Evolutionary conservation across 2,329 filamentous ascomycete species (phyloP), one percentile per base, ranked within the genome.

Genomic region (Apiospora kogelbergensis): DNA sequence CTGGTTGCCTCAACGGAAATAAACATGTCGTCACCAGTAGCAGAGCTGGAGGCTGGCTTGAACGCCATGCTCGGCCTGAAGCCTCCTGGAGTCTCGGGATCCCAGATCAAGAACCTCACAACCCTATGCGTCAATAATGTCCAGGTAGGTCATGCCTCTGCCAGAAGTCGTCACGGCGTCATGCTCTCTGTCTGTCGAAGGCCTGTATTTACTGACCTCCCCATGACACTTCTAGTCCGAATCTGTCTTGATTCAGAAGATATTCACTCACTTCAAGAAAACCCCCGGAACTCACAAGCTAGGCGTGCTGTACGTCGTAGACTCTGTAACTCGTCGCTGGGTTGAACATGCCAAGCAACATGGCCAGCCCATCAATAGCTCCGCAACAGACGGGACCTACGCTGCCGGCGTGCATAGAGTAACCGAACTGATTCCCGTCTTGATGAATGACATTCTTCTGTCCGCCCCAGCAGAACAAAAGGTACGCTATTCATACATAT

Each of bases 321-420:
- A 99, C 88, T 97, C 95, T 86, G 95, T 99, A 89, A 95, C 95
- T 81, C 94, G 96, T 83, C 95, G 97, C 85, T 99, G 96, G 95
- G 90, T 97, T 85, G 95, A 98, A 81, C 93, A 94, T 83, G 95
- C 96, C 78, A 96, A 95, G 83, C 89, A 91, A 78, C 88, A 92
- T 74, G 93, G 93, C 77, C 95, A 98, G 80, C 83, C 91, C 78
- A 89, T 94, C 81, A 93, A 92, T 83, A 90, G 88, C 81, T 87
- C 90, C 81, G 94, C 95, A 74, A 89, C 91, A 74, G 93, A 97
- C 83, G 96, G 96, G 79, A 98, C 95, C 68, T 98, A 91, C 86
- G 94, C 94, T 79, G 95, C 95, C 76, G 96, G 95, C 77, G 94
- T 98, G 79, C 91, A 97, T 88, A 93, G 93, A 90, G 94, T 98